phyloP scores from a whole-genome alignment of 345 rosid genomes.

The Salix arbutifolia region DNA sequence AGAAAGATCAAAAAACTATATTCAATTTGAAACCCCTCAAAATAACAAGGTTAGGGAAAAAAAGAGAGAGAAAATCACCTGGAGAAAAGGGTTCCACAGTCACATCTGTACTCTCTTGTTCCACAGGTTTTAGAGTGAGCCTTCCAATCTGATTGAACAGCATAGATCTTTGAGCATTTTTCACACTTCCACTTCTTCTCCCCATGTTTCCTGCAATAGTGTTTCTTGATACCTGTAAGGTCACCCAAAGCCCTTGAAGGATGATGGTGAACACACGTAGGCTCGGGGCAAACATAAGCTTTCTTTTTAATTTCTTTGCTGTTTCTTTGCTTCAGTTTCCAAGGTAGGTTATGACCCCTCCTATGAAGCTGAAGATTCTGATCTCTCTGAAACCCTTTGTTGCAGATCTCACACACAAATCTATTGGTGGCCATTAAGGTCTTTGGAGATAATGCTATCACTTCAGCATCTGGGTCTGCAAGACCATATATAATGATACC shows the following conservation, averaged over 20 bases:
- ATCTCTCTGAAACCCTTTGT: conserved; percentile 91
- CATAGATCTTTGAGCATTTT: conserved; percentile 84
- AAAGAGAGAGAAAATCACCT: conserved; percentile 41
- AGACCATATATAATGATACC: not conserved
- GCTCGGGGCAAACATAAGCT: conserved; percentile 78
- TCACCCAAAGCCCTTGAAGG: conserved; percentile 93
- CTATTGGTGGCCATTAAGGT: conserved; percentile 78
- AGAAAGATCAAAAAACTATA: conserved; percentile 6
- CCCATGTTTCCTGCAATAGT: conserved; percentile 85
- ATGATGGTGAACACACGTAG: conserved; percentile 79
- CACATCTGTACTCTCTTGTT: conserved; percentile 89
- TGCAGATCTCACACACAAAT: conserved; percentile 92
- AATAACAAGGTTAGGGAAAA: not conserved
- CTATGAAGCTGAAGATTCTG: conserved; percentile 93
- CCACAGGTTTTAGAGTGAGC: conserved; percentile 97
- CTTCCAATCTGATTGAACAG: conserved; percentile 96
- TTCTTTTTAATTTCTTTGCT: conserved; percentile 53
- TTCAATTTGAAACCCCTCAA: not conserved
- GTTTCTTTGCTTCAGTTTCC: conserved; percentile 85
- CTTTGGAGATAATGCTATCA: conserved; percentile 82
- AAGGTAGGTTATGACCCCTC: conserved; percentile 94
- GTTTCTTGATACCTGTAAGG: conserved; percentile 95
- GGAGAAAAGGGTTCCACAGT: conserved; percentile 90
- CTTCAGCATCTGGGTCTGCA: conserved; percentile 89
- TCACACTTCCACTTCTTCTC: conserved; percentile 98